Evolutionary conservation across 805 yeast genomes (phyloP).

Genomic region (Candida nemodendra): DNA sequence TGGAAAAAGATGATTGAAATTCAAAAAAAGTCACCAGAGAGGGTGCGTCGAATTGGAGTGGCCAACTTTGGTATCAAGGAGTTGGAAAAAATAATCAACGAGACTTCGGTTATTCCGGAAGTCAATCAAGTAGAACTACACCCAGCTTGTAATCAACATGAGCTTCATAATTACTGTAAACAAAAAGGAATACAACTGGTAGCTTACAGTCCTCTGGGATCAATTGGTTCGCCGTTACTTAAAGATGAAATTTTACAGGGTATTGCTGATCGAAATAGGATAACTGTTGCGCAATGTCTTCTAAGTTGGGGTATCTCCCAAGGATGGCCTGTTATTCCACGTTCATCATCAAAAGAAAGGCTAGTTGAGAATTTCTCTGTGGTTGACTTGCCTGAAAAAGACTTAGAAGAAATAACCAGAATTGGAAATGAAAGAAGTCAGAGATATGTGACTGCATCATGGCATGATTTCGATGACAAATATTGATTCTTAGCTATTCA

Average conservation of each 20-base stretch:
- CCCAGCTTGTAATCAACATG: slow-evolving; percentile 38
- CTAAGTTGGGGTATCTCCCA: slow-evolving; percentile 34
- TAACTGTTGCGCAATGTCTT: slow-evolving; percentile 52
- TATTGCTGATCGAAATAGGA: slow-evolving; percentile 52
- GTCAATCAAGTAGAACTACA: slow-evolving; percentile 48
- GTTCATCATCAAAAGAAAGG: slow-evolving; percentile 41
- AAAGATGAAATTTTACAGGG: slow-evolving; percentile 32
- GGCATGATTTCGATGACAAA: slow-evolving; percentile 13
- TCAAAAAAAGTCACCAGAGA: slow-evolving; percentile 45
- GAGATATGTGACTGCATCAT: slow-evolving; percentile 9
- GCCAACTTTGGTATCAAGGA: slow-evolving; percentile 35
- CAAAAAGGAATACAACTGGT: slow-evolving; percentile 33
- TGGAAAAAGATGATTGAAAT: slow-evolving; percentile 69
- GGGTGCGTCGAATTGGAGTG: slow-evolving; percentile 43
- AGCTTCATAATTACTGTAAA: slow-evolving; percentile 31
- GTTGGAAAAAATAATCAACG: slow-evolving; percentile 33
- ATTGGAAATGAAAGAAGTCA: slow-evolving; percentile 8
- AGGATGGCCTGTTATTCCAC: slow-evolving; percentile 38
- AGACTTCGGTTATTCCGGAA: slow-evolving; percentile 38
- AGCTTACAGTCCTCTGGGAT: slow-evolving; percentile 46
- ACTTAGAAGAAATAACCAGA: slow-evolving; percentile 23
- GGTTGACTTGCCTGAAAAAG: slow-evolving; percentile 36
- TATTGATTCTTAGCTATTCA: too few relatives aligned
- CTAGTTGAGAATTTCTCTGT: slow-evolving; percentile 32
- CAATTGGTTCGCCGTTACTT: slow-evolving; percentile 40